These are phyloP conservation scores for Takakia lepidozioides DNA, from an alignment of 225 moss, liverwort and hornwort species.

Conservation along the genomic window DNA sequence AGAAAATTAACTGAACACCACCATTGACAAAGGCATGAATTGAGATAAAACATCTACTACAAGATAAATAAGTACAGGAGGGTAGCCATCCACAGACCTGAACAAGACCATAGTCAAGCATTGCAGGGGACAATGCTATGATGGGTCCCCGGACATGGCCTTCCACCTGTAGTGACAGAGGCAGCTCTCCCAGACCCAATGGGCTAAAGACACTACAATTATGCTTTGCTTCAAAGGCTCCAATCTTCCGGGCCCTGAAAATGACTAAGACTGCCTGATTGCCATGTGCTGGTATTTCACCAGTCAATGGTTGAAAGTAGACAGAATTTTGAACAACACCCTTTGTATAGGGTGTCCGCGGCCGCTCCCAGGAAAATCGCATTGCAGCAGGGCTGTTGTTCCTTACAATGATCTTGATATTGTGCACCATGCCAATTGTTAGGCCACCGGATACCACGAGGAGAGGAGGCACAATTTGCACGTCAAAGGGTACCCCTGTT, in stretches of 20 bases:
- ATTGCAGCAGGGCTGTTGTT: slow-evolving; percentile 49
- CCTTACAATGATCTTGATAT: slow-evolving; percentile 33
- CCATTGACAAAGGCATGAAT: too few relatives aligned
- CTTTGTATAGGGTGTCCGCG: slow-evolving; percentile 16
- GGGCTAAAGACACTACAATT: slow-evolving; percentile 38
- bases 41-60: too few relatives aligned
- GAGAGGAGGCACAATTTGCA: slow-evolving; percentile 42
- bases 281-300: slow-evolving; percentile 31
- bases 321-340: slow-evolving; percentile 26
- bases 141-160: slow-evolving; percentile 66
- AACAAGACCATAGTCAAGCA: slow-evolving; percentile 65
- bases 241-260: slow-evolving; percentile 54
- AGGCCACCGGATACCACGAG: slow-evolving; percentile 67
- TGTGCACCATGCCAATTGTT: slow-evolving; percentile 33
- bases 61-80: too few relatives aligned
- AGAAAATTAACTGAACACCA: too few relatives aligned
- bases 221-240: slow-evolving; percentile 44
- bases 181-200: slow-evolving; percentile 14
- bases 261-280: slow-evolving; percentile 29
- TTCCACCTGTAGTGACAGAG: slow-evolving; percentile 38
- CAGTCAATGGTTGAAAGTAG: slow-evolving; percentile 42
- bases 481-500: slow-evolving; percentile 43
- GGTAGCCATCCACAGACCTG: slow-evolving; percentile 68
- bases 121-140: slow-evolving; percentile 37
- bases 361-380: slow-evolving; percentile 47